phyloP scores from a whole-genome alignment of 1,139 yeast species.

The Geotrichum siamense region DNA sequence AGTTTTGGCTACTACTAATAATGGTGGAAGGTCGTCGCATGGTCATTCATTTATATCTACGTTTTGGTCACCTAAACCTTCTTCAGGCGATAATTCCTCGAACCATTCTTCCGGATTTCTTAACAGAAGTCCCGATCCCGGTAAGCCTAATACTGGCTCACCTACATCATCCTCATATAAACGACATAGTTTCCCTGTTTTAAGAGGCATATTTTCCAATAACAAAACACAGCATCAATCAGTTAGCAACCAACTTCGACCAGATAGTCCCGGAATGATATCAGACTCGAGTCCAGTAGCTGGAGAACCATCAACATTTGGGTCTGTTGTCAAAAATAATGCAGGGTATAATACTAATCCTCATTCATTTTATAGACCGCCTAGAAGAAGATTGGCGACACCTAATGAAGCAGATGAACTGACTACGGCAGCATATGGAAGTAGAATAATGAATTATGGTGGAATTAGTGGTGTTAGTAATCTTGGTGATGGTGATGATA shows the following conservation, averaged over 20 bases:
- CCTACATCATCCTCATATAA: neutral
- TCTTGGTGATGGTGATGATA: neutral
- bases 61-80: conserved; percentile 1
- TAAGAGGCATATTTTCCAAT: neutral
- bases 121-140: conserved; percentile 9
- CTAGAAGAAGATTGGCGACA: conserved; percentile 1
- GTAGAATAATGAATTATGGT: neutral
- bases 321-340: too few relatives aligned
- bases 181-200: neutral
- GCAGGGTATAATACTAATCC: too few relatives aligned
- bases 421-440: neutral
- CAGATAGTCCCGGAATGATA: neutral
- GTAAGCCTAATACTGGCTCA: conserved; percentile 13
- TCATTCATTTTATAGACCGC: neutral
- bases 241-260: neutral
- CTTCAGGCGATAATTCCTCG: neutral
- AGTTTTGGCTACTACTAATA: conserved; percentile 9
- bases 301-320: too few relatives aligned
- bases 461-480: conserved; percentile 1
- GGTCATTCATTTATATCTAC: conserved; percentile 1
- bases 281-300: too few relatives aligned
- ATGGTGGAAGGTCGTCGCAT: neutral
- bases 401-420: conserved; percentile 5
- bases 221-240: neutral
- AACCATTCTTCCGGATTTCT: neutral